These are phyloP conservation scores for Solanum paucissectum DNA, from an alignment of 257 asterid genomes.

Conservation along the genomic window DNA sequence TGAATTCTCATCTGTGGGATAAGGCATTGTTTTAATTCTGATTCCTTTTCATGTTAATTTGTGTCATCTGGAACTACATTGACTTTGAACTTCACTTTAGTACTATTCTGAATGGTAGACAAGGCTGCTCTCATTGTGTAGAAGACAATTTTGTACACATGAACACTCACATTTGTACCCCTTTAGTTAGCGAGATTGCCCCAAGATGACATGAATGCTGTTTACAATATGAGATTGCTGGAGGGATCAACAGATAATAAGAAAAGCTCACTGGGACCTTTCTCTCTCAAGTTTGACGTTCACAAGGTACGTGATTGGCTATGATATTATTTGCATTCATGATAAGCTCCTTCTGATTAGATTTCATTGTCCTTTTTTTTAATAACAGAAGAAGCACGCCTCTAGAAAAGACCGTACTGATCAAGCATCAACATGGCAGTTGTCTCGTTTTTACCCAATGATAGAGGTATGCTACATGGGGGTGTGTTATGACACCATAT, in stretches of 20 bases:
- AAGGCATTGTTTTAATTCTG: neutral
- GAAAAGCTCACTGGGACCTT: slow-evolving; percentile 59
- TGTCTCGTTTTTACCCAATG: slow-evolving; percentile 92
- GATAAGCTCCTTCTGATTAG: slow-evolving; percentile 5
- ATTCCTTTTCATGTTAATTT: neutral
- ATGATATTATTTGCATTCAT: slow-evolving; percentile 1
- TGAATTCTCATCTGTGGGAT: neutral
- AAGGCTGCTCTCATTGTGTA: neutral
- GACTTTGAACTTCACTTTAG: neutral
- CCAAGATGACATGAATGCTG: slow-evolving; percentile 76
- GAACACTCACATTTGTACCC: neutral
- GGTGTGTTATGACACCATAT: neutral
- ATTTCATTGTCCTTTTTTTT: slow-evolving; percentile 2
- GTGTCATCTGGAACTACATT: neutral
- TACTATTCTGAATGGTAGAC: neutral
- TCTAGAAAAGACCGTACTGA: slow-evolving; percentile 84
- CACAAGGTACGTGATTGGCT: slow-evolving; percentile 54
- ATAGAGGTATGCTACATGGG: slow-evolving; percentile 54
- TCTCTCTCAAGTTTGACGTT: slow-evolving; percentile 84
- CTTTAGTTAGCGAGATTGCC: slow-evolving; percentile 80
- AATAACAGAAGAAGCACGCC: slow-evolving; percentile 70
- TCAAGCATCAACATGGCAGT: slow-evolving; percentile 73
- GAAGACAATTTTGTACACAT: neutral
- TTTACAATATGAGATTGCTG: slow-evolving; percentile 86
- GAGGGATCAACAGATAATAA: slow-evolving; percentile 65